These are phyloP conservation scores for Colletotrichum somersetense DNA, from an alignment of 2,329 filamentous ascomycete genomes.

Conservation along the genomic window DNA sequence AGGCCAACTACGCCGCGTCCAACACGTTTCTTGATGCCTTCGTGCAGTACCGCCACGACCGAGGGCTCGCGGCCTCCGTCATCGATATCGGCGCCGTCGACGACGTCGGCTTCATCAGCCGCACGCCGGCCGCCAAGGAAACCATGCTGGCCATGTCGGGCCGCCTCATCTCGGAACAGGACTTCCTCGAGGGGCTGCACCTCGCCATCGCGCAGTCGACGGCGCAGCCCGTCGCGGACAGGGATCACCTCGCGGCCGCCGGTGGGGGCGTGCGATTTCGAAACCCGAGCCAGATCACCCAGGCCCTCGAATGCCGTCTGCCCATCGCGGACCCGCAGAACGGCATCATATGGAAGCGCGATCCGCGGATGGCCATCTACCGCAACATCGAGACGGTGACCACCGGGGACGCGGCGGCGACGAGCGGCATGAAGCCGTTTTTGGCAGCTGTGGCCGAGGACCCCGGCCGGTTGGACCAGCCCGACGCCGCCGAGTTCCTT, in stretches of 20 bases:
- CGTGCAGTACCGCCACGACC: slow-evolving; percentile 50
- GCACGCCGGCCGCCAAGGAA: slow-evolving; percentile 46
- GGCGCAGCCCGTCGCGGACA: too few species aligned
- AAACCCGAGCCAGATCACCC: background rate
- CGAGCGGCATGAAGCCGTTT: background rate
- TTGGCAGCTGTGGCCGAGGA: background rate
- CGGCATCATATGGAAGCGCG: background rate
- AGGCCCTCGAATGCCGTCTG: background rate
- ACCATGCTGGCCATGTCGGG: background rate
- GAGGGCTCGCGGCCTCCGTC: slow-evolving; percentile 53
- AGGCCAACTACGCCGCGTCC: slow-evolving; percentile 57
- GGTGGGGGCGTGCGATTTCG: background rate
- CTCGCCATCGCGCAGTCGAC: too few species aligned
- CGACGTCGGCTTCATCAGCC: slow-evolving; percentile 52
- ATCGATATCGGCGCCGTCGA: slow-evolving; percentile 56
- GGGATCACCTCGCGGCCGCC: too few species aligned
- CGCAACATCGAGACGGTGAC: background rate
- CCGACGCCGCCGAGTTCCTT: background rate
- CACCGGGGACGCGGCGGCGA: background rate
- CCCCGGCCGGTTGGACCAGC: background rate
- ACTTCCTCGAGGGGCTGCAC: too few species aligned
- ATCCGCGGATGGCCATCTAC: background rate
- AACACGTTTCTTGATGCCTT: slow-evolving; percentile 59
- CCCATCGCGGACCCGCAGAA: background rate
- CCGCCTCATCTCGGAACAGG: background rate